Base-by-base conservation (phyloP, 257 asterid genomes). In the Capsicum baccatum region DNA sequence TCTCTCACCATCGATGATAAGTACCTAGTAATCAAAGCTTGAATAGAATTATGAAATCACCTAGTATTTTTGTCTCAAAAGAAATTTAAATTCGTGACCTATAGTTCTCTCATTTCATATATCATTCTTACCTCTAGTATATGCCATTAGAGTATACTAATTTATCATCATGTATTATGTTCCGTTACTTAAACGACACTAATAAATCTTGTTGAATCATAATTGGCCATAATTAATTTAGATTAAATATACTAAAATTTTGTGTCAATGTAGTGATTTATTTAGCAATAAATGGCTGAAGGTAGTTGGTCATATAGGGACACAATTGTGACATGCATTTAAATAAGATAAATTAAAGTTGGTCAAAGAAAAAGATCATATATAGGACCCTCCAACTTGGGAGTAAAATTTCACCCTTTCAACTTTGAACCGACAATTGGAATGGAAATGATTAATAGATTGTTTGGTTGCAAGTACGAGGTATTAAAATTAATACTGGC, bases 311-410 rank as follows among this genome's bases (percentile, higher is more conserved):
- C 21, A 76, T 21, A 52, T 8, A 26, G 26, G 64, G 63, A 78
- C 47, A 26, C 48, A 54, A 52, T 54, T 26, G 50, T 78, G 48
- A 54, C 64, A 39, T 39, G 44, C 44, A 78, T 57, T 76, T 48
- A 76, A 12, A 76, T 33, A 54, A 54, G 15, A 78, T 78, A 54
- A 35, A 66, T 35, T 67, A 35, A 33, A 78, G 82, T 54, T 26
- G 50, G 64, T 78, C 33, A 78, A 78, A 78, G 21, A 35, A 19
- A 63, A 16, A 6, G 19, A 8, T 3, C n/a, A 56, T 48, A 48
- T 48, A 66, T 69, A 69, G 81, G 48, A 26, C 82, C 64, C 64
- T 54, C 82, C 47, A 71, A 17, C 15, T 71, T 71, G 79, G 33
- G 33, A 71, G n/a, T n/a, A n/a, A 47, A 44, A n/a, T 71, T 71